Evolutionary conservation across 768 basidiomycete genomes (phyloP), one percentile per base, ranked within the genome.

Genomic region (Russula sp.): DNA sequence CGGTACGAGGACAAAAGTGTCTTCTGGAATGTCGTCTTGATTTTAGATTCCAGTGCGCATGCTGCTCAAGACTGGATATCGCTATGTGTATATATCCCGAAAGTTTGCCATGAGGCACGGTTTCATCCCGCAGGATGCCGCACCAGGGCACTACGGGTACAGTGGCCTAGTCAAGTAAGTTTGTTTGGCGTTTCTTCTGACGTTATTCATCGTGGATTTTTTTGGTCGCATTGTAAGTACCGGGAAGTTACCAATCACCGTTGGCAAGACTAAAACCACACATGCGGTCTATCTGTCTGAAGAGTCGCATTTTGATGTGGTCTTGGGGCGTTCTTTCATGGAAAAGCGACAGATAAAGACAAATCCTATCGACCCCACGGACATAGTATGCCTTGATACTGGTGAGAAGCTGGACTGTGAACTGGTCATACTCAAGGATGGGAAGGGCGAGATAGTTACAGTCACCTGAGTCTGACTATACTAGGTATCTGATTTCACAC

Each of bases 271-370:
- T 38, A 77, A 75, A 65, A 77, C 77, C 2, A 72, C 69, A 30
- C 78, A 78, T 57, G 72, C 83, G 0, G 94, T 98, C 10, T 94
- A 91, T 75, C 82, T 98, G 34, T 89, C 91, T 4, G 97, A 99
- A 72, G 95, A 97, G 73, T 87, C 89, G 0, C 94, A 98, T 71
- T 98, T 98, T 75, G 94, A 97, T 70, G 91, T 98, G 53, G 89
- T 98, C 5, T 82, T 98, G 7, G 95, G 95, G 1, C 81, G 95
- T 28, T 86, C 86, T 26, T 94, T 97, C 71, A 84, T 88, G 66
- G 89, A 89, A 80, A 86, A 81, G 71, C 78, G 65, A 73, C 88
- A 89, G 71, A 86, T 98, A 67, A 88, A 88, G 74, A 86, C 84
- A 34, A 92, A 89, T 72, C 78, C 88, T 0, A 78, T 88, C 46